Percentiles rank a stretch among this genome's conserved stretches.
Conservation (phyloP, 2,329 filamentous ascomycete species). For the Chaetomiaceae sp. region DNA sequence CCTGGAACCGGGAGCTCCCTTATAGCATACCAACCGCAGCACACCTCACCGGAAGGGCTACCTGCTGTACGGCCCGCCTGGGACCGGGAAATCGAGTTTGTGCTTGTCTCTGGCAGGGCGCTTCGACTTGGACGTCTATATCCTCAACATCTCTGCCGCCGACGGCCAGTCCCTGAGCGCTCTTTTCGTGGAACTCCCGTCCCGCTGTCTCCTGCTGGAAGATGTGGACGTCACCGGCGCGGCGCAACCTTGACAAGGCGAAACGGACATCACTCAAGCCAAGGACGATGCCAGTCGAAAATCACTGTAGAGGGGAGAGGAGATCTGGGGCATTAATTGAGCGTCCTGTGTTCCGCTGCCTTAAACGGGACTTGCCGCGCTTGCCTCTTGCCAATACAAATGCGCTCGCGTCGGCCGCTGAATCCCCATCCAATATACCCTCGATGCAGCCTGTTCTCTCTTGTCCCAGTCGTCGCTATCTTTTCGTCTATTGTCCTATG, state of each 20-base stretch:
- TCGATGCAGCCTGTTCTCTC: too few relatives aligned
- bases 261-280: slow-evolving; percentile 11
- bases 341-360: too few relatives aligned
- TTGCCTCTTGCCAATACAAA: too few relatives aligned
- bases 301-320: too few relatives aligned
- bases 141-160: slow-evolving; percentile 32
- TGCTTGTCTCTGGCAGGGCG: slow-evolving; percentile 34
- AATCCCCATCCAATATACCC: too few relatives aligned
- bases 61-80: slow-evolving; percentile 36
- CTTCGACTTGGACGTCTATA: slow-evolving; percentile 35
- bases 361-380: too few relatives aligned
- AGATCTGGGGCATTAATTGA: too few relatives aligned
- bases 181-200: slow-evolving; percentile 32
- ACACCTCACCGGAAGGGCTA: slow-evolving; percentile 34
- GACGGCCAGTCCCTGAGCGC: slow-evolving; percentile 30
- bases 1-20: slow-evolving; percentile 29
- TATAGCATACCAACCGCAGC: slow-evolving; percentile 31
- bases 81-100: slow-evolving; percentile 38
- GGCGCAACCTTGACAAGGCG: slow-evolving; percentile 11
- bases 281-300: slow-evolving; percentile 8
- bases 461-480: too few relatives aligned
- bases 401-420: too few relatives aligned
- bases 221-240: slow-evolving; percentile 33
- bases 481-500: too few relatives aligned
- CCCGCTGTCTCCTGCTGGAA: slow-evolving; percentile 36